Conservation (phyloP, 768 basidiomycete genomes). For the Hydnomerulius pinastri region DNA sequence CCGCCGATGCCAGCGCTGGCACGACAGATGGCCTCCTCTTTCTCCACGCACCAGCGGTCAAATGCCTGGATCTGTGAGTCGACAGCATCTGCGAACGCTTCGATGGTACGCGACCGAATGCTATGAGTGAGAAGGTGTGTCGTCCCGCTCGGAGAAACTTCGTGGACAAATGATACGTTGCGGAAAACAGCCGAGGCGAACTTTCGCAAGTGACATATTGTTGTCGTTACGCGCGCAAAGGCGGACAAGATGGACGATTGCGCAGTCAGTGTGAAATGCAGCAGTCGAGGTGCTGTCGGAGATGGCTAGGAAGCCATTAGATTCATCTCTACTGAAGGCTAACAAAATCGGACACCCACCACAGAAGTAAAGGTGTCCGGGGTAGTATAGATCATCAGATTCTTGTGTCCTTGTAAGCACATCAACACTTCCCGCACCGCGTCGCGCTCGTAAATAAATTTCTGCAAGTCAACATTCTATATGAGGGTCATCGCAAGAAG, state of each 20-base stretch:
- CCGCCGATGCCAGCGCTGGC: constrained; percentile 51
- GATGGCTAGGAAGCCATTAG: constrained; percentile 40
- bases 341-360: constrained; percentile 16
- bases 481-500: not conserved
- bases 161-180: constrained; percentile 17
- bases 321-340: not conserved
- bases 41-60: constrained; percentile 68
- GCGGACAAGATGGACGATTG: constrained; percentile 64
- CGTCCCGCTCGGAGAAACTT: constrained; percentile 24
- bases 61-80: constrained; percentile 58
- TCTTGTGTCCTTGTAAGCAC: constrained; percentile 70
- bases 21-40: constrained; percentile 68
- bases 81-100: constrained; percentile 81
- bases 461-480: constrained; percentile 37
- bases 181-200: constrained; percentile 56
- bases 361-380: constrained; percentile 35
- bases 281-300: constrained; percentile 55
- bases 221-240: constrained; percentile 62
- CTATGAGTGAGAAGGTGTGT: constrained; percentile 24
- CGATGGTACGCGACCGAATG: constrained; percentile 57
- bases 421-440: constrained; percentile 78
- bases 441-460: constrained; percentile 72
- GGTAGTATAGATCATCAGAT: constrained; percentile 50
- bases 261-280: constrained; percentile 67
- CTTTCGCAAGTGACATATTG: constrained; percentile 59